Evolutionary conservation across 441 rosid genomes (phyloP).

Genomic region (Populus hybrid): DNA sequence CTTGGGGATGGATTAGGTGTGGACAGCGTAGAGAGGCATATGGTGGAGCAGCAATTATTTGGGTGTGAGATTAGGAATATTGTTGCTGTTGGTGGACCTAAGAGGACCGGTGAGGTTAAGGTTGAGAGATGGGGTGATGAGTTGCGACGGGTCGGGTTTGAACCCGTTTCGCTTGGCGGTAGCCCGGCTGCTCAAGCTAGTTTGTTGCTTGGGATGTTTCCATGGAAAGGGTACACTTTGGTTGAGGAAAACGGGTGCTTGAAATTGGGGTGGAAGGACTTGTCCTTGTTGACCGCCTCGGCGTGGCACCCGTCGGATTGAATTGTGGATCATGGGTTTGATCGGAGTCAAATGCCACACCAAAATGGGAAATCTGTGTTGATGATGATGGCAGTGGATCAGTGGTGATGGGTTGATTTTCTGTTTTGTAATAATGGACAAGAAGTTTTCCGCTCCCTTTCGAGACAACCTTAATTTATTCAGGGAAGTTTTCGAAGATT

Average conservation of each 20-base stretch:
- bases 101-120: slow-evolving; percentile 57
- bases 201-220: slow-evolving; percentile 73
- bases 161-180: slow-evolving; percentile 66
- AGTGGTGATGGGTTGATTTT: not conserved
- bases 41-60: slow-evolving; percentile 83
- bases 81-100: slow-evolving; percentile 74
- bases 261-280: slow-evolving; percentile 89
- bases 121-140: slow-evolving; percentile 81
- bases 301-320: slow-evolving; percentile 77
- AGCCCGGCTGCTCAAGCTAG: slow-evolving; percentile 84
- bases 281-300: slow-evolving; percentile 76
- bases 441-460: not conserved
- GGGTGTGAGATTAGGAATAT: slow-evolving; percentile 79
- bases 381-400: not conserved
- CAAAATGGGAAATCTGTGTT: not conserved
- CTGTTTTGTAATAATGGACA: slow-evolving; percentile 1
- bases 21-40: slow-evolving; percentile 69
- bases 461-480: not conserved
- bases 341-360: not conserved
- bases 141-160: slow-evolving; percentile 56
- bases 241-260: slow-evolving; percentile 68
- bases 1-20: slow-evolving; percentile 61
- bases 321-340: slow-evolving; percentile 10
- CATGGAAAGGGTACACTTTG: slow-evolving; percentile 82
- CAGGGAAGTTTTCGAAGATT: not conserved